Evolutionary conservation across 2,329 filamentous ascomycete species (phyloP), one percentile per base, ranked within the genome.

Genomic region (Plenodomus biglobosus): DNA sequence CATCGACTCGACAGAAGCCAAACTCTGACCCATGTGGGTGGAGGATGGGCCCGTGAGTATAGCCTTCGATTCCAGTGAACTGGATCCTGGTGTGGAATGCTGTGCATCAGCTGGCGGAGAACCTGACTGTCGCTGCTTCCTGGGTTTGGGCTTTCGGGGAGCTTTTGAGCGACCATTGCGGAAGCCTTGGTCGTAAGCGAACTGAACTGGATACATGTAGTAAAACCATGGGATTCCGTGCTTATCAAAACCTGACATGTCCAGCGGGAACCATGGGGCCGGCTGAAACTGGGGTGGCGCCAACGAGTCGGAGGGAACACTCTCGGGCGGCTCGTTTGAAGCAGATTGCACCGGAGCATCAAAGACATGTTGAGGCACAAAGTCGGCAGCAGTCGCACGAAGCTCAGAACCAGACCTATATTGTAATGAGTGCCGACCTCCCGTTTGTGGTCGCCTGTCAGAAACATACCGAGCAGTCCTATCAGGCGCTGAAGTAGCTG

Each of bases 311-410:
- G 46, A 10, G 4, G 4, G 15, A n/a, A 3, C 37, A 18, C n/a
- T 18, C 13, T 32, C 27, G 8, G 27, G 6, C 27, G 13, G 27
- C 16, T 37, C 16, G 15, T 7, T 7, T 5, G 17, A 19, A 32
- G 19, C 20, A 21, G 19, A 6, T 30, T 16, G 10, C 35, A 18
- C 16, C 19, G 13, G 18, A 5, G 5, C 22, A 24, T 11, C 8
- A 32, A 30, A 8, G 3, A 16, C 18, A 21, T 38, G 30, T 8
- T 52, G 48, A 27, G 68, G 68, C 30, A 69, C 47, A 21, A 71
- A 71, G 16, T 61, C 64, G 6, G 58, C 48, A 3, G 67, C 68
- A 27, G 65, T 70, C 11, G 68, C 56, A 27, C 68, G 62, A 17
- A 71, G 52, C 18, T 62, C 58, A 0, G 66, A 68, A 8, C 46